Percentiles rank a stretch among this genome's conserved stretches.
Evolutionary conservation across 139 green algal species (phyloP).

Genomic region (Auxenochlorella pyrenoidosa): DNA sequence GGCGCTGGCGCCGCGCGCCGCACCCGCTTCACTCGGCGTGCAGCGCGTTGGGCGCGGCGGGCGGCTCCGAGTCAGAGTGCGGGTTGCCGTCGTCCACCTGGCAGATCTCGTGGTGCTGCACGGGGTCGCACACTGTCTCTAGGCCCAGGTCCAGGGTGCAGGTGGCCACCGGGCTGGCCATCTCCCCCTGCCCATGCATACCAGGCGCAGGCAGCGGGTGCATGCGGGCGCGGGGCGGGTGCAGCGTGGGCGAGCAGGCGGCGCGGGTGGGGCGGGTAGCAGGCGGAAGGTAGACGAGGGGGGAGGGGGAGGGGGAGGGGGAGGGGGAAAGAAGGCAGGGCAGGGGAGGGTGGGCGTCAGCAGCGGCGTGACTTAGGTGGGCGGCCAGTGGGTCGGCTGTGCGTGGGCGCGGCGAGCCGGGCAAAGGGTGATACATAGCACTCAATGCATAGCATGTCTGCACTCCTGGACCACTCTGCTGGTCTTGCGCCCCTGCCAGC

Average conservation of each 20-base stretch:
- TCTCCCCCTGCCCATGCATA: background rate
- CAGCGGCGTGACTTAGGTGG: background rate
- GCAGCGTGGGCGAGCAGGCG: background rate
- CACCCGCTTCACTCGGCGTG: background rate
- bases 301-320: no score
- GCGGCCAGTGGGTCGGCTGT: background rate
- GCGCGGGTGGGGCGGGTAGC: no score
- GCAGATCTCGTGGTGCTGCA: conserved; percentile 1
- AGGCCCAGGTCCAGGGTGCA: conserved; percentile 1
- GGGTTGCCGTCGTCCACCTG: background rate
- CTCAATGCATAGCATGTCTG: no score
- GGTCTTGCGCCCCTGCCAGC: background rate
- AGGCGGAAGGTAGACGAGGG: no score
- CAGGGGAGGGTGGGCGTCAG: no score
- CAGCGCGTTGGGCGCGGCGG: background rate
- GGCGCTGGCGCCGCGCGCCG: no score
- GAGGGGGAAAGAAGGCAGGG: no score
- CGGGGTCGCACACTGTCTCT: background rate
- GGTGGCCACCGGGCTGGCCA: background rate
- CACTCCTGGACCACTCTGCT: background rate
- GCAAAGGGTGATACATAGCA: no score
- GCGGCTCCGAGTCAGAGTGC: background rate
- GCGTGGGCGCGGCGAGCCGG: no score
- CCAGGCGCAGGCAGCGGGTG: background rate
- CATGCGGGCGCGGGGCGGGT: background rate